Base-by-base conservation (phyloP, 768 basidiomycete species). In the Panaeolus papilionaceus region DNA sequence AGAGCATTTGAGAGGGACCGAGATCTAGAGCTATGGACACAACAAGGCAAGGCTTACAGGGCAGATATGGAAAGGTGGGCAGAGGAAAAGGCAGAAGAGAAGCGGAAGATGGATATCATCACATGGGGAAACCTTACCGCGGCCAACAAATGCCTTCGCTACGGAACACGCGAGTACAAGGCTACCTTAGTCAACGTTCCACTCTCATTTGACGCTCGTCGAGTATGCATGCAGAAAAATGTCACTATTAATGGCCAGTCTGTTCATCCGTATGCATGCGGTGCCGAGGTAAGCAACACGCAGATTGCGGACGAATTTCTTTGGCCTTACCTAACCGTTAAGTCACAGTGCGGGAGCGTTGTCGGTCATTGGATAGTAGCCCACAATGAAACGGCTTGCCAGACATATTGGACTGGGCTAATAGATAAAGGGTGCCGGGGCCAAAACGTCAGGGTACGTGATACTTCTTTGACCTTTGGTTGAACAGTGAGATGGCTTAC, bases 81-180 rank as follows among this genome's bases (percentile, higher is more conserved):
- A 7, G 18, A 51, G 2, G 23, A 26, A 4, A 51, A 68, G 2
- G 69, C 67, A 33, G 68, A 68, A 40, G 67, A 67, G 16, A 58
- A 54, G 18, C 51, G 63, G 11, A 64, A 68, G 63, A 61, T 68
- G 10, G 23, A 16, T 3, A 18, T 16, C 7, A 72, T 74, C 45
- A 5, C 45, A 10, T 74, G 73, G 73, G 26, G 66, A 2, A 66
- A 38, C 1, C 16, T 71, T 20, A 38, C 61, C 11, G 33, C 51
- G 12, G 40, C 37, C 2, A 6, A 18, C 2, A 45, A 49, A 2
- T 74, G 73, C 58, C 28, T 70, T 12, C 58, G 69, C 0, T 75
- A 75, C 62, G 70, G 66, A 7, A 69, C 68, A 23, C 69, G 74
- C 40, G 68, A 75, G 49, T 72, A 73, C 58, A 71, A 62, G 3